These are phyloP conservation scores for Irineochytrium annulatum DNA, from an alignment of 192 early-diverging fungal genomes.

Conservation along the genomic window DNA sequence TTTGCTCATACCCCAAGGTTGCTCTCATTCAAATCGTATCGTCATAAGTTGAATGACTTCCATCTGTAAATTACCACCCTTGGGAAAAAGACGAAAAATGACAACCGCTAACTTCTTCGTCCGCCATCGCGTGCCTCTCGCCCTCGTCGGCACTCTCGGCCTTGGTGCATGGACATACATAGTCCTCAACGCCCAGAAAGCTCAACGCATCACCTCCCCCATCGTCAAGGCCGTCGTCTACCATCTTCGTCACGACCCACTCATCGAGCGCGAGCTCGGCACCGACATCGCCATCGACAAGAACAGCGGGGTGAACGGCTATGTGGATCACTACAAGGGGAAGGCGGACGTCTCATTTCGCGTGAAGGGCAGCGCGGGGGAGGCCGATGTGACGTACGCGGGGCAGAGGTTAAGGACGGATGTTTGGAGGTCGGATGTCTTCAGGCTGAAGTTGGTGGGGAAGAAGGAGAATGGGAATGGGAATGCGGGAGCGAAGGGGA, in stretches of 20 bases:
- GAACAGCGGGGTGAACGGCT: slow-evolving; percentile 3
- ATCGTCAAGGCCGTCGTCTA: slow-evolving; percentile 9
- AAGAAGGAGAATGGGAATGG: too few relatives aligned
- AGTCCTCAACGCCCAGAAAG: background rate
- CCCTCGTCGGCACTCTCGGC: slow-evolving; percentile 1
- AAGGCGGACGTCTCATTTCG: slow-evolving; percentile 16
- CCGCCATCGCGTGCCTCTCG: too few relatives aligned
- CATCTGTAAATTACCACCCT: too few relatives aligned
- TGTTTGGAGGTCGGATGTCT: slow-evolving; percentile 10
- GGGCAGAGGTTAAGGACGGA: slow-evolving; percentile 14
- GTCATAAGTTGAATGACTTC: too few relatives aligned
- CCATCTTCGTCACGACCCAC: slow-evolving; percentile 18
- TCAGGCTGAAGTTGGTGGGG: too few relatives aligned
- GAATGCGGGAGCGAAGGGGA: too few relatives aligned
- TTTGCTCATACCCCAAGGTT: too few relatives aligned
- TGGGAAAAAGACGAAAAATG: too few relatives aligned
- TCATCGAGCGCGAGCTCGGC: slow-evolving; percentile 2
- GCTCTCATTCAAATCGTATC: too few relatives aligned
- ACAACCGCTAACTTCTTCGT: too few relatives aligned
- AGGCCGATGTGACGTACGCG: slow-evolving; percentile 3
- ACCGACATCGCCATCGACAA: slow-evolving; percentile 10
- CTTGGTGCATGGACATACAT: background rate
- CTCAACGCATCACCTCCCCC: background rate
- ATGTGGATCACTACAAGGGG: slow-evolving; percentile 25
- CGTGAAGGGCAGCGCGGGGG: slow-evolving; percentile 14